Evolutionary conservation across 768 basidiomycete species (phyloP).

Genomic region (Mycena alexandri): DNA sequence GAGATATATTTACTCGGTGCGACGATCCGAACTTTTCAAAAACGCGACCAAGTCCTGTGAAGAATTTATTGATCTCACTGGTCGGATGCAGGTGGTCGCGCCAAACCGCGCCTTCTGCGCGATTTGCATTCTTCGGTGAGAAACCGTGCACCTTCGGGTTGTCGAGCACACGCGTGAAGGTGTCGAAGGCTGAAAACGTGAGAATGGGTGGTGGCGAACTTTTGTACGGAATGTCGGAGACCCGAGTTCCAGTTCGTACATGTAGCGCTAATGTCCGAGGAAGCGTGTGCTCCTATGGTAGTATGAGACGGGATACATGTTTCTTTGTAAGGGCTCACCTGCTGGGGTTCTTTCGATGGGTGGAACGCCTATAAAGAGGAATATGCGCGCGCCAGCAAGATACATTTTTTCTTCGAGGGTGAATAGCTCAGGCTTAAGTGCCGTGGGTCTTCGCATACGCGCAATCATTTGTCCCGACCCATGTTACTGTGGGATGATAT

Average conservation of each 20-base stretch:
- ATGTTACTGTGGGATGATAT: slow-evolving; percentile 58
- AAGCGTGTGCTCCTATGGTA: background rate
- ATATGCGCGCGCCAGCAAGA: slow-evolving; percentile 62
- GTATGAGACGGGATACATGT: no score
- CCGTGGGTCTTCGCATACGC: slow-evolving; percentile 51
- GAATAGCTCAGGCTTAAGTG: slow-evolving; percentile 56
- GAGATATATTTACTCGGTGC: background rate
- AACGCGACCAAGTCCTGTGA: slow-evolving; percentile 61
- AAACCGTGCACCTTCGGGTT: slow-evolving; percentile 59
- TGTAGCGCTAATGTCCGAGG: slow-evolving; percentile 32
- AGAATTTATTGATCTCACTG: slow-evolving; percentile 60
- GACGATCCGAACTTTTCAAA: slow-evolving; percentile 39
- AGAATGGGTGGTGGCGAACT: slow-evolving; percentile 58
- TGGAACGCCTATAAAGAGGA: slow-evolving; percentile 72
- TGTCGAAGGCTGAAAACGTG: slow-evolving; percentile 61
- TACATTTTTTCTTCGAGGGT: slow-evolving; percentile 62
- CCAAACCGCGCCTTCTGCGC: slow-evolving; percentile 60
- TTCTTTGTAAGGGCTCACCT: slow-evolving; percentile 44
- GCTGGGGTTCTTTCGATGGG: slow-evolving; percentile 66
- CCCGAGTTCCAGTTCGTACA: slow-evolving; percentile 59
- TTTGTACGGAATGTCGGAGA: slow-evolving; percentile 47
- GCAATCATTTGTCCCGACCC: slow-evolving; percentile 79
- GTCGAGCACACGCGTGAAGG: slow-evolving; percentile 63
- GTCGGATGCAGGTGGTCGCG: slow-evolving; percentile 67
- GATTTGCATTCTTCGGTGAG: slow-evolving; percentile 44